Evolutionary conservation across 345 rosid genomes (phyloP).

Genomic region (Ceriops tagal): DNA sequence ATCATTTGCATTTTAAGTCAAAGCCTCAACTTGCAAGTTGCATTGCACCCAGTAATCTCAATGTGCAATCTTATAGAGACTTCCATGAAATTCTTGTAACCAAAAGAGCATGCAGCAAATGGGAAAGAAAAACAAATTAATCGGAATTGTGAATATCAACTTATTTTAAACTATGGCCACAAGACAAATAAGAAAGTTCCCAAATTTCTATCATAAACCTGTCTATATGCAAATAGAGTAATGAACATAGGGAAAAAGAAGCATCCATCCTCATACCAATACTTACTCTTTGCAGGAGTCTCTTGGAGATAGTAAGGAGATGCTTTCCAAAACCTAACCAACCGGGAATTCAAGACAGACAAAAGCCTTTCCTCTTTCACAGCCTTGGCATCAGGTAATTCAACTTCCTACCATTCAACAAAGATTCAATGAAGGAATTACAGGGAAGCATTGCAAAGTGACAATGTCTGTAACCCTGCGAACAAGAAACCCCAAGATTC

Average conservation of each 20-base stretch:
- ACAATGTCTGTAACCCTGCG: too few species aligned
- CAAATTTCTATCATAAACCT: neutral
- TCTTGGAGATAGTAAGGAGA: constrained; percentile 56
- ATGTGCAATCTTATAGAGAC: too few species aligned
- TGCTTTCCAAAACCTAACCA: constrained; percentile 43
- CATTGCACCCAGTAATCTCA: too few species aligned
- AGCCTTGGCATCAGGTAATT: constrained; percentile 32
- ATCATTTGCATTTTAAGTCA: too few species aligned
- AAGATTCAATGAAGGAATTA: neutral
- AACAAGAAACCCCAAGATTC: too few species aligned
- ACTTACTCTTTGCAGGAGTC: constrained; percentile 32
- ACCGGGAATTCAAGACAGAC: constrained; percentile 29
- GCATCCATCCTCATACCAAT: too few species aligned
- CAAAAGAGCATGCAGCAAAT: too few species aligned
- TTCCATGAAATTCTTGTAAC: too few species aligned
- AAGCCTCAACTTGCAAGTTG: too few species aligned
- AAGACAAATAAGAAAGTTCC: neutral
- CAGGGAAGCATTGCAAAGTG: neutral
- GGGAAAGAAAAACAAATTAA: too few species aligned
- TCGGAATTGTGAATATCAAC: neutral
- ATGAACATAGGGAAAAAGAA: neutral
- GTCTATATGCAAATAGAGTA: neutral
- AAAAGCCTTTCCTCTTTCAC: constrained; percentile 40
- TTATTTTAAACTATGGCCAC: neutral
- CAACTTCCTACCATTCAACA: constrained; percentile 36